Percentiles rank a stretch among this genome's conserved stretches.
Evolutionary conservation across 306 rosid genomes (phyloP).

Genomic region (Begonia peltatifolia): DNA sequence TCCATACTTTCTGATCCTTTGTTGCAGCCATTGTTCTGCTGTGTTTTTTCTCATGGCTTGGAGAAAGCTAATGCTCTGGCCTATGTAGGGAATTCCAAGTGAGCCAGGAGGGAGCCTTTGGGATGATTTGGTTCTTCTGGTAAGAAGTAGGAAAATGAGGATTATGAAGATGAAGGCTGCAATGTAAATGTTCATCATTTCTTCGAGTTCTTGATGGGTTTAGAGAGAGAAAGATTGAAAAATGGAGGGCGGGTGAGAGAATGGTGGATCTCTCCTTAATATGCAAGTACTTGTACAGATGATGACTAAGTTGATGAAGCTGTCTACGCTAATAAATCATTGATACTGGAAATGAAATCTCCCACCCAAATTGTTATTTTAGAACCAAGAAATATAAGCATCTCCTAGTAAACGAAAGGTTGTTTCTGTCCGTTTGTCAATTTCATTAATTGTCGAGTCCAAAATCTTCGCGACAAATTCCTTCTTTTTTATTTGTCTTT

Average conservation of each 20-base stretch:
- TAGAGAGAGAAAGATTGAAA: not conserved
- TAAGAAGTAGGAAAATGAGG: conserved; percentile 25
- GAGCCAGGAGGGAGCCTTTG: conserved; percentile 62
- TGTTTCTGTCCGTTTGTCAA: too few relatives aligned
- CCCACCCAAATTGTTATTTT: too few relatives aligned
- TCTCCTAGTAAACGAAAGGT: too few relatives aligned
- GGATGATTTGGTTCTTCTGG: conserved; percentile 23
- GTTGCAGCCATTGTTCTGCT: conserved; percentile 44
- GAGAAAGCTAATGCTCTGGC: conserved; percentile 50
- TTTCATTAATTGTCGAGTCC: too few relatives aligned
- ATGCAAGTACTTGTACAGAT: too few relatives aligned
- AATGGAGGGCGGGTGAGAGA: not conserved
- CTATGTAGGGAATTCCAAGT: conserved; percentile 53
- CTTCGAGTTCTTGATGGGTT: not conserved
- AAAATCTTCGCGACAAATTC: too few relatives aligned
- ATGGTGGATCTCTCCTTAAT: too few relatives aligned
- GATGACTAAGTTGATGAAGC: too few relatives aligned
- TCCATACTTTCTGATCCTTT: conserved; percentile 49
- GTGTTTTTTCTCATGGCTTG: conserved; percentile 47
- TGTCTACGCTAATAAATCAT: too few relatives aligned
- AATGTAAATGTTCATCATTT: conserved; percentile 21
- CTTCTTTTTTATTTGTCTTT: too few relatives aligned
- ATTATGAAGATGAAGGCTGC: conserved; percentile 22
- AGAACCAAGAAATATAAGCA: too few relatives aligned
- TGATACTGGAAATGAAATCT: not conserved